Evolutionary conservation across 306 rosid species (phyloP), one percentile per base, ranked within the genome.

Genomic region (Gastrolobium villosum): DNA sequence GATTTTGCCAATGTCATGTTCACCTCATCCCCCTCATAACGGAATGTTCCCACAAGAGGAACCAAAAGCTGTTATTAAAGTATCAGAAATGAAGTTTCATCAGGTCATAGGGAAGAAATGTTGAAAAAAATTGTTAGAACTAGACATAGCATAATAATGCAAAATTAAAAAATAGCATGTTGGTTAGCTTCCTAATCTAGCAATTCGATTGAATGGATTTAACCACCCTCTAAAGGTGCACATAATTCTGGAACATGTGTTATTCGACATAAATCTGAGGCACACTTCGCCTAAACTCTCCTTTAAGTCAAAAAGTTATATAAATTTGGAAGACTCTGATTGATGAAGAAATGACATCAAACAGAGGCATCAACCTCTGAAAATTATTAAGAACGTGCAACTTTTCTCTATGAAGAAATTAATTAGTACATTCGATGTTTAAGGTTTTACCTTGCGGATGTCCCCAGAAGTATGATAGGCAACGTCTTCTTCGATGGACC

Each of bases 21-120:
- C 81, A 92, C 94, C 78, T 94, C 98, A 70, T 86, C 96, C 66
- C 98, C 98, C 56, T 89, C 97, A 0, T 92, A 94, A 67, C 96
- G 85, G 81, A 82, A 84, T 57, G 82, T 66, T 83, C 83, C 86
- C 81, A 92, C 85, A 57, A 94, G 94, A 76, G 92, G 91, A 78
- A 92, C 91, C 92, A 92, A 84, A 82, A 94, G 94, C 98, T 94
- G 79, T 55, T 41, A 41, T 74, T 15, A 20, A 43, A 67, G 54
- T 20, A 56, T 68, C 69, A 78, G 10, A 46, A 65, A 31, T 34
- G 61, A 60, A 31, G 10, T 77, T 68, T 61, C 76, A 75, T 73
- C 48, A 69, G 59, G 52, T 35, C 61, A 67, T 49, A 32, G 52
- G 36, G 4, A 30, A 65, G 10, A 44, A 32, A n/a, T 49, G 11